Evolutionary conservation across 1,284 basidiomycete genomes (phyloP), one percentile per base, ranked within the genome.

Genomic region (Mycena sp.): DNA sequence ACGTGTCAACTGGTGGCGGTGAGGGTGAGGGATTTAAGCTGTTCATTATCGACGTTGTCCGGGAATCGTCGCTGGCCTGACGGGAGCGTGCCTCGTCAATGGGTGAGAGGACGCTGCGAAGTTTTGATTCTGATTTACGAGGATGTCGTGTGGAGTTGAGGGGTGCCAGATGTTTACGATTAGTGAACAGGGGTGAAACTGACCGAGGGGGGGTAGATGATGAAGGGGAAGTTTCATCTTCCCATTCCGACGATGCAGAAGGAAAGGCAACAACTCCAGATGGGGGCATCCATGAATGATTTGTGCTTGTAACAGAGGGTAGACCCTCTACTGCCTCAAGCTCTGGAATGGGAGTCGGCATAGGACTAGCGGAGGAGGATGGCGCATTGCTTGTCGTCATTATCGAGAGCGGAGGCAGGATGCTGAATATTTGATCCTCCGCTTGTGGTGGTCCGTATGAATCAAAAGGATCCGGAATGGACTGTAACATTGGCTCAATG

Each of bases 351-450:
- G 79, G 78, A 16, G 80, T 79, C 6, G 61, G 45, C 64, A 81
- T 71, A 32, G 86, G 82, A 68, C 77, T 86, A 59, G 80, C 81
- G 63, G 78, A 84, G 48, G 80, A 80, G 5, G 87, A 84, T 17
- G 87, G 83, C 49, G 80, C 77, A 57, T 81, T 85, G 37, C 63
- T 66, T 0, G 50, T 62, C 55, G 86, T 83, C 74, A 90, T 89
- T 68, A 92, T 90, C 37, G 90, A 92, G 57, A 91, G 85, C 28
- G 94, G 94, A 19, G 93, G 87, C 2, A 96, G 84, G 64, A 98
- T 96, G 72, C 89, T 93, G 78, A 98, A 97, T 69, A 98, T 96
- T 73, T 96, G 91, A 69, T 95, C 92, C 73, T 96, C 93, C 55
- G 92, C 84, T 69, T 92, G 92, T 2, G 92, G 89, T 16, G 93